These are phyloP conservation scores for Farysia itapuensis DNA, from an alignment of 1,284 basidiomycete species.

Conservation along the genomic window DNA sequence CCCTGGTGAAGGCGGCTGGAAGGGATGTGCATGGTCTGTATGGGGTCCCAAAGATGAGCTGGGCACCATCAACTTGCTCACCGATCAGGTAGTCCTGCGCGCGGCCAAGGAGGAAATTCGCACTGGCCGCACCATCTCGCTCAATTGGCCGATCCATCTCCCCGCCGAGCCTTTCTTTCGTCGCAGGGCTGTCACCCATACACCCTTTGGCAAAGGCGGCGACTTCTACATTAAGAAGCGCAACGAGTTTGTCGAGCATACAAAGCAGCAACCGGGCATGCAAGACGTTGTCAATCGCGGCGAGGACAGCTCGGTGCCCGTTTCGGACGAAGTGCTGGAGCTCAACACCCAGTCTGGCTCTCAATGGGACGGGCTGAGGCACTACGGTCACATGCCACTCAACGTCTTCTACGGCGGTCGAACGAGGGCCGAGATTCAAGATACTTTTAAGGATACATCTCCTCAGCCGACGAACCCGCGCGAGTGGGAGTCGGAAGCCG, in stretches of 20 bases:
- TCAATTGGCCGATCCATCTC: conserved; percentile 50
- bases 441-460: conserved; percentile 14
- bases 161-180: conserved; percentile 46
- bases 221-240: conserved; percentile 10
- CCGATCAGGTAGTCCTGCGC: conserved; percentile 67
- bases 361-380: conserved; percentile 70
- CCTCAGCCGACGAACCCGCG: conserved; percentile 20
- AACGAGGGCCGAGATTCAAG: conserved; percentile 31
- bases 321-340: conserved; percentile 53
- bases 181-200: conserved; percentile 32
- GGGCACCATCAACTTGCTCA: conserved; percentile 72
- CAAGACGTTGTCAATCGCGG: conserved; percentile 11
- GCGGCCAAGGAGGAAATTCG: conserved; percentile 70
- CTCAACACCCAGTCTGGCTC: conserved; percentile 75
- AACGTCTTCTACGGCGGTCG: conserved; percentile 48
- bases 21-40: conserved; percentile 67
- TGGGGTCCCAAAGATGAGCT: conserved; percentile 73
- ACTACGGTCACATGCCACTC: conserved; percentile 49
- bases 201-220: conserved; percentile 30
- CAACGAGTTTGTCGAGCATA: conserved; percentile 12
- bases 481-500: conserved; percentile 10
- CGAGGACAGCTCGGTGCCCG: conserved; percentile 16
- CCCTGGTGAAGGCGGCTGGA: conserved; percentile 42
- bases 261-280: conserved; percentile 6
- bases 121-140: conserved; percentile 36